Evolutionary conservation across 2,329 filamentous ascomycete genomes (phyloP).

Genomic region (Pseudogymnoascus sp.): DNA sequence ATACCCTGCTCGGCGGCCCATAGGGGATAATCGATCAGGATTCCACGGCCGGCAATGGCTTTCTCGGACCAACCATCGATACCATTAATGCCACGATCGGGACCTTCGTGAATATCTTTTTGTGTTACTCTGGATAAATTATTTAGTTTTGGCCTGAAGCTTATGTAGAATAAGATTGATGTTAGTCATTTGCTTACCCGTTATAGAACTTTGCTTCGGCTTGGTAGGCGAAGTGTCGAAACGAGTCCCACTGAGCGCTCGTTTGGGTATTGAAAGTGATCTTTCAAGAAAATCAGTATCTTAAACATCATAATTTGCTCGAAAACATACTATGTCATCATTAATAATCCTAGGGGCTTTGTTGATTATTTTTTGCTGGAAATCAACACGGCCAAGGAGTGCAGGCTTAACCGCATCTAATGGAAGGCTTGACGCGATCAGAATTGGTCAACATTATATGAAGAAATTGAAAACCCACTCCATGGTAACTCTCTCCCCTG

Average conservation of each 20-base stretch:
- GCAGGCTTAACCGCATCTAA: conserved; percentile 8
- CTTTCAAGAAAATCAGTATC: too few relatives aligned
- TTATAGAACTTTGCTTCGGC: conserved; percentile 28
- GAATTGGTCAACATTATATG: too few relatives aligned
- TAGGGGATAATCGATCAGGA: conserved; percentile 43
- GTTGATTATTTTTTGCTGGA: conserved; percentile 22
- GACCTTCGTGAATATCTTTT: conserved; percentile 24
- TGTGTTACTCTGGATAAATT: conserved; percentile 17
- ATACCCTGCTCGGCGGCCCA: conserved; percentile 52
- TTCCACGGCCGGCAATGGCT: conserved; percentile 41
- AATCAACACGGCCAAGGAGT: conserved; percentile 25
- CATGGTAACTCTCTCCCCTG: too few relatives aligned
- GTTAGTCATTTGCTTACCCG: conserved; percentile 19
- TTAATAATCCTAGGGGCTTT: conserved; percentile 20
- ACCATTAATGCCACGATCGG: conserved; percentile 17
- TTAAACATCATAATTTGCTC: too few relatives aligned
- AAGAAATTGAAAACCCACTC: too few relatives aligned
- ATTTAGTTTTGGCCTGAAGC: conserved; percentile 8
- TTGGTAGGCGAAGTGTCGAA: conserved; percentile 33
- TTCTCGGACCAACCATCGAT: conserved; percentile 30
- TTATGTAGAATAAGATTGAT: neutral
- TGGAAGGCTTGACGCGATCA: too few relatives aligned
- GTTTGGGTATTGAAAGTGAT: conserved; percentile 36
- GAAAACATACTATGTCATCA: conserved; percentile 16
- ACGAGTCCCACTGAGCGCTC: conserved; percentile 38